phyloP scores from a whole-genome alignment of 129 eudicot species.

The Lactuca sativa region DNA sequence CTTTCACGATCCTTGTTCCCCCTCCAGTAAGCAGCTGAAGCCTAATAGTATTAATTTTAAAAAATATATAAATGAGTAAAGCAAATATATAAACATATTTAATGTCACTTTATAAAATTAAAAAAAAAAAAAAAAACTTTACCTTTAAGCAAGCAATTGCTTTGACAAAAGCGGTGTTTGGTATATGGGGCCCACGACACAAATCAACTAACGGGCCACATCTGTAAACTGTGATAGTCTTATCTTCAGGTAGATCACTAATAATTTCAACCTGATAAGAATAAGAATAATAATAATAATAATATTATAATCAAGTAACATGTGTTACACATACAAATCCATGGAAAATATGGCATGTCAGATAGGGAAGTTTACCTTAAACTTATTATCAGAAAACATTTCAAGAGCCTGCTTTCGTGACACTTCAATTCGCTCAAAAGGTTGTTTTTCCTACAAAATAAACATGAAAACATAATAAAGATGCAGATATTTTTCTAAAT shows the following conservation, averaged over 20 bases:
- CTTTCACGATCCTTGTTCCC: slow-evolving; percentile 94
- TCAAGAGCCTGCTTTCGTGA: slow-evolving; percentile 87
- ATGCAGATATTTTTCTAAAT: not conserved
- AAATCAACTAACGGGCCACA: slow-evolving; percentile 98
- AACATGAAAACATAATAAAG: not conserved
- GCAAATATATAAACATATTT: slow-evolving; percentile 6
- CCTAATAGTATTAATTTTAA: slow-evolving; percentile 40
- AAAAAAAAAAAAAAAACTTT: slow-evolving; percentile 20
- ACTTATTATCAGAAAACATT: slow-evolving; percentile 83
- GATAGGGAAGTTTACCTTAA: slow-evolving; percentile 56
- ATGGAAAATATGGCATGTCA: not conserved
- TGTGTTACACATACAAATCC: not conserved
- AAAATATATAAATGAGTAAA: not conserved
- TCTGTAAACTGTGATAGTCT: slow-evolving; percentile 90
- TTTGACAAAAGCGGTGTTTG: slow-evolving; percentile 89
- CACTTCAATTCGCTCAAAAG: slow-evolving; percentile 95
- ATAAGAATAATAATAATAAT: slow-evolving; percentile 12
- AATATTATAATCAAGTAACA: slow-evolving; percentile 3
- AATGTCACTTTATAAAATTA: not conserved
- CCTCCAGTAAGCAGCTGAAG: slow-evolving; percentile 97
- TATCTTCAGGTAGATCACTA: slow-evolving; percentile 84
- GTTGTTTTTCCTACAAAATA: slow-evolving; percentile 70
- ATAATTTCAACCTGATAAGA: slow-evolving; percentile 80
- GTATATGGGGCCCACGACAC: slow-evolving; percentile 99
- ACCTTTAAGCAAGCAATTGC: slow-evolving; percentile 89